Evolutionary conservation across 202 grass and related monocot genomes (phyloP).

Genomic region (Setaria viridis): DNA sequence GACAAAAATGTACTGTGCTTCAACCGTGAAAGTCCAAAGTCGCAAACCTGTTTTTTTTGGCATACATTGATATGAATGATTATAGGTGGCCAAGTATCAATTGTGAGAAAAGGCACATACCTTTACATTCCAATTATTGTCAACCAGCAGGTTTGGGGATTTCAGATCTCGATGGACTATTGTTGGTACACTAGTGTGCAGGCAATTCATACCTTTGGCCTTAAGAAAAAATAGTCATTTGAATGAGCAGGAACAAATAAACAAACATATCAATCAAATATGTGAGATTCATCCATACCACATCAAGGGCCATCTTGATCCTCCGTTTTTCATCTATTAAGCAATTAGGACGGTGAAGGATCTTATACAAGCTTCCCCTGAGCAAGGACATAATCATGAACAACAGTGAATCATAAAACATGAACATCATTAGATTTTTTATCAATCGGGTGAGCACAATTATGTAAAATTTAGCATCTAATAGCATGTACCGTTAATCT

Average conservation of each 20-base stretch:
- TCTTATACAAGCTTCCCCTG: slow-evolving; percentile 99
- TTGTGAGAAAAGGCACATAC: slow-evolving; percentile 51
- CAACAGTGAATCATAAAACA: slow-evolving; percentile 31
- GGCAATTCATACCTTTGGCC: slow-evolving; percentile 99
- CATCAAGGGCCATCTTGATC: slow-evolving; percentile 99
- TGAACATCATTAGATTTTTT: slow-evolving; percentile 17
- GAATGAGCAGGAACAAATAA: slow-evolving; percentile 37
- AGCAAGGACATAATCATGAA: slow-evolving; percentile 48
- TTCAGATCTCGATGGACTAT: slow-evolving; percentile 99
- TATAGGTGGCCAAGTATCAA: slow-evolving; percentile 33
- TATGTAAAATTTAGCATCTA: slow-evolving; percentile 39
- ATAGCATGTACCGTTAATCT: not conserved
- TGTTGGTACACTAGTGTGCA: slow-evolving; percentile 91
- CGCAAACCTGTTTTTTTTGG: slow-evolving; percentile 76
- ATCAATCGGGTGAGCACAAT: slow-evolving; percentile 11
- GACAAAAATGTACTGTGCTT: slow-evolving; percentile 99
- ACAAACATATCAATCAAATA: slow-evolving; percentile 49
- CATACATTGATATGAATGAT: slow-evolving; percentile 32
- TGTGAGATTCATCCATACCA: slow-evolving; percentile 66
- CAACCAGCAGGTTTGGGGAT: slow-evolving; percentile 98
- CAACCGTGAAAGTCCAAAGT: slow-evolving; percentile 98
- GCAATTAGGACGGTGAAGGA: slow-evolving; percentile 95
- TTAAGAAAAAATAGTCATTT: slow-evolving; percentile 44
- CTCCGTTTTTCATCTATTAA: slow-evolving; percentile 97
- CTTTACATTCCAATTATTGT: slow-evolving; percentile 99